Evolutionary conservation across 768 basidiomycete genomes (phyloP), one percentile per base, ranked within the genome.

Genomic region (Ephemerocybe angulata): DNA sequence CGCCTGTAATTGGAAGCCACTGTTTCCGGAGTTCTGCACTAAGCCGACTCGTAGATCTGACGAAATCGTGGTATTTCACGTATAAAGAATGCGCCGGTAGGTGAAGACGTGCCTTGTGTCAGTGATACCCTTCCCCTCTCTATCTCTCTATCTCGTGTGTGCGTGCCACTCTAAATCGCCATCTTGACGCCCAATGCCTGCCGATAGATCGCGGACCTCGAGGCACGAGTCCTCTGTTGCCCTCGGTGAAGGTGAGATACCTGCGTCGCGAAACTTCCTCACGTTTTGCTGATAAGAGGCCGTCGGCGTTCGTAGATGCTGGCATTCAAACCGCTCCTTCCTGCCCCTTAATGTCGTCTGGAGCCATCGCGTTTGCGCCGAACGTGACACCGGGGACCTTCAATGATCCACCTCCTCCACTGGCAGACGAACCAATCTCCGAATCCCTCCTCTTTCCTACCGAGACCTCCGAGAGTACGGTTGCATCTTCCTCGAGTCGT

Each of bases 371-470:
- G 29, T 55, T 55, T n/a, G 54, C 54, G 13, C 54, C 62, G 19
- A 66, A 61, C 37, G 53, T 64, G 50, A 61, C 67, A 17, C 59
- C 65, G 11, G 55, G 60, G 50, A 59, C 64, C 12, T 63, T 58
- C 52, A 60, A 55, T 44, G 66, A 69, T 53, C 52, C 56, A 15
- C 66, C 64, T 37, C 70, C 69, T 50, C 67, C 63, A 5, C 59
- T 67, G 10, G 65, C 67, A 5, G 68, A 69, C 55, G 51, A 58
- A 4, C 55, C 52, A 15, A 52, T 58, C 12, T 52, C 54, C 22
- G 76, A 82, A 49, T 74, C 77, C 15, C 69, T 82, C 31, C 77
- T 87, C 64, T 88, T 88, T 72, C 84, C 86, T n/a, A 76, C 80
- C 24, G 57, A 73, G 35, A 67, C 72, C 25, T 70, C 69, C 44